Percentiles rank a stretch among this genome's conserved stretches.
phyloP scores from a whole-genome alignment of 2,329 filamentous ascomycete genomes.

The Didymosphaeria variabile region DNA sequence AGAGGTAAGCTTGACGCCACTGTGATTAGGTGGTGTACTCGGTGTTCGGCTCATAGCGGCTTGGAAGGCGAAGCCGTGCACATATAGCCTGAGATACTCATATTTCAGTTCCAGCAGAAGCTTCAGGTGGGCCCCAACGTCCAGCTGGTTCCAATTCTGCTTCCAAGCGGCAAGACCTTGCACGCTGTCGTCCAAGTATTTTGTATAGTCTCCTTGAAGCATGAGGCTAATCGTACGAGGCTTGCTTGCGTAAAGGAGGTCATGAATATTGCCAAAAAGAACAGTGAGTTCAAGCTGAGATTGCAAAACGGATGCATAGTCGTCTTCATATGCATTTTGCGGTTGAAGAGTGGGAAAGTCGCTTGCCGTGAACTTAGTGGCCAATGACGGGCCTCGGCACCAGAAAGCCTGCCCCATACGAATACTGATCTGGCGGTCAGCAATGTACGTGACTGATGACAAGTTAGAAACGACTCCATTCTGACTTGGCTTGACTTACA shows the following conservation, averaged over 20 bases:
- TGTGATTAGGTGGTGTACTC: neutral
- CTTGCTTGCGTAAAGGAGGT: slow-evolving; percentile 19
- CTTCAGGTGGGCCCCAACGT: slow-evolving; percentile 13
- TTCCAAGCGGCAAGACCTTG: slow-evolving; percentile 17
- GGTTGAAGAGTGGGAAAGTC: slow-evolving; percentile 20
- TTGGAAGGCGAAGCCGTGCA: slow-evolving; percentile 21
- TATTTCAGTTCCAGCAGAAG: slow-evolving; percentile 14
- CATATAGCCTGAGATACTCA: slow-evolving; percentile 18
- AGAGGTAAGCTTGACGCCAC: neutral
- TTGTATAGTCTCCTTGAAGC: slow-evolving; percentile 19
- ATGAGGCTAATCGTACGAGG: slow-evolving; percentile 18
- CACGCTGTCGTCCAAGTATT: slow-evolving; percentile 18
- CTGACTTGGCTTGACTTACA: slow-evolving; percentile 3
- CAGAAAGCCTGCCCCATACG: slow-evolving; percentile 22
- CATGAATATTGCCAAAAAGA: slow-evolving; percentile 20
- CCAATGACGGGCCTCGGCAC: slow-evolving; percentile 16
- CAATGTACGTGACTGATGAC: slow-evolving; percentile 13
- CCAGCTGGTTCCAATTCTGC: slow-evolving; percentile 10
- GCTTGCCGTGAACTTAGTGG: slow-evolving; percentile 17
- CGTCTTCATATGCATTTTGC: slow-evolving; percentile 18
- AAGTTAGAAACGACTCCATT: neutral
- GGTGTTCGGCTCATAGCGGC: slow-evolving; percentile 12
- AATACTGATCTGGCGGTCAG: slow-evolving; percentile 19
- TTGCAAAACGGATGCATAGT: slow-evolving; percentile 17
- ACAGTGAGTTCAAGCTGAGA: slow-evolving; percentile 20